phyloP scores from a whole-genome alignment of 768 basidiomycete species.

The Suillus hirtellus region DNA sequence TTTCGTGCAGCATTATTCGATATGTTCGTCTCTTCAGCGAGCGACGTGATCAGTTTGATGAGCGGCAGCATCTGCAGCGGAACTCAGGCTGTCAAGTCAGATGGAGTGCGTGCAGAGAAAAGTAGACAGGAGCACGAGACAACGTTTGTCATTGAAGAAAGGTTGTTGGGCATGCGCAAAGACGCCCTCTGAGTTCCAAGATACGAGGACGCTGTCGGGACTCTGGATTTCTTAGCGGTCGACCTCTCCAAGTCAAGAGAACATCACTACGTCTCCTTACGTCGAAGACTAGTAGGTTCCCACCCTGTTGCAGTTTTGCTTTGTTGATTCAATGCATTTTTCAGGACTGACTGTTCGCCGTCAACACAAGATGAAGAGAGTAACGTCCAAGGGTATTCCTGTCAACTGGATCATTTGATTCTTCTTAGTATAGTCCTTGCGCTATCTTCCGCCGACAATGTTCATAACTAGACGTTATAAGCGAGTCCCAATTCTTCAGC shows the following conservation, averaged over 20 bases:
- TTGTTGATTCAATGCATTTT: slow-evolving; percentile 3
- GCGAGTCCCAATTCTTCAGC: slow-evolving; percentile 46
- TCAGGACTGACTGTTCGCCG: slow-evolving; percentile 68
- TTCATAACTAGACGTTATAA: background rate
- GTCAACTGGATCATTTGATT: slow-evolving; percentile 48
- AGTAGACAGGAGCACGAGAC: too few relatives aligned
- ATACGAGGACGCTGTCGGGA: too few relatives aligned
- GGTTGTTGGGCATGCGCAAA: too few relatives aligned
- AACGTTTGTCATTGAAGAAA: too few relatives aligned
- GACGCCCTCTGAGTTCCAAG: too few relatives aligned
- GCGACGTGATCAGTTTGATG: too few relatives aligned
- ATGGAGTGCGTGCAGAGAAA: too few relatives aligned
- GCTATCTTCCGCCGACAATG: background rate
- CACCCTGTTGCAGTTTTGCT: background rate
- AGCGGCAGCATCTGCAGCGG: too few relatives aligned
- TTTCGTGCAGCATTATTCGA: too few relatives aligned
- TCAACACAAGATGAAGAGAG: slow-evolving; percentile 75
- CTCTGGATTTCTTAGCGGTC: too few relatives aligned
- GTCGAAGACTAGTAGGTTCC: slow-evolving; percentile 72
- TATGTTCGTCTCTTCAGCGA: too few relatives aligned
- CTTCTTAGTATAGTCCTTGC: background rate
- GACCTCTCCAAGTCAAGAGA: slow-evolving; percentile 66
- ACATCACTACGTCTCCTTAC: slow-evolving; percentile 56
- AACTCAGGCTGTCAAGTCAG: too few relatives aligned
- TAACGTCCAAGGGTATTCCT: slow-evolving; percentile 82